phyloP scores from a whole-genome alignment of 768 basidiomycete species.

The Leccinum sublutescens region DNA sequence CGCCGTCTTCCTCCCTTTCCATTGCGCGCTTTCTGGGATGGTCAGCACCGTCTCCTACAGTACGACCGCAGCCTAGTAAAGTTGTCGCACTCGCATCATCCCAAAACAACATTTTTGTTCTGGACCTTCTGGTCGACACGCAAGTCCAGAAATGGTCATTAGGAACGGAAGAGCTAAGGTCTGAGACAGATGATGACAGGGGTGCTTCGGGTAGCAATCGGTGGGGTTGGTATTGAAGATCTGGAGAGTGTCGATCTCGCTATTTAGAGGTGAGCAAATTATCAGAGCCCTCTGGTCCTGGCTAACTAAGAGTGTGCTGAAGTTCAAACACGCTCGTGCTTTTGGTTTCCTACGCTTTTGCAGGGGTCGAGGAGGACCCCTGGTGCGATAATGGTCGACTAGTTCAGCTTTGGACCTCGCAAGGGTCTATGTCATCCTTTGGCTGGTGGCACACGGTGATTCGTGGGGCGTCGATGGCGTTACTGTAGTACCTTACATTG shows the following conservation, averaged over 20 bases:
- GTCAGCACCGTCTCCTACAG: conserved; percentile 37
- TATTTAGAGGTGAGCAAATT: conserved; percentile 49
- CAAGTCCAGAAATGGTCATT: conserved; percentile 65
- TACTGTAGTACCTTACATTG: conserved; percentile 70
- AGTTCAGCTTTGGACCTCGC: too few relatives aligned
- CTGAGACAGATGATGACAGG: conserved; percentile 57
- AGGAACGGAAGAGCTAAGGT: conserved; percentile 52
- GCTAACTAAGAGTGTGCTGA: conserved; percentile 11
- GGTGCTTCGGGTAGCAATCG: conserved; percentile 47
- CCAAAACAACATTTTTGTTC: conserved; percentile 62
- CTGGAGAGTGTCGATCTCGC: conserved; percentile 73
- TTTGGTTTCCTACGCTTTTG: conserved; percentile 65
- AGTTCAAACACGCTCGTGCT: conserved; percentile 57
- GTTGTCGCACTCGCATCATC: conserved; percentile 59
- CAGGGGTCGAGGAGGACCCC: conserved; percentile 40
- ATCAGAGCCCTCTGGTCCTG: neutral
- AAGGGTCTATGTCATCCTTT: conserved; percentile 61
- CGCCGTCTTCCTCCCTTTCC: conserved; percentile 41
- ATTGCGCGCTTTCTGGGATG: conserved; percentile 43
- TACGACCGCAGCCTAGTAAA: conserved; percentile 53
- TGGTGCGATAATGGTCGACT: too few relatives aligned
- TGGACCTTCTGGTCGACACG: conserved; percentile 67
- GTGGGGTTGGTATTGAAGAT: conserved; percentile 52
- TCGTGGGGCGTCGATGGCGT: conserved; percentile 36
- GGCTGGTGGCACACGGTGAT: conserved; percentile 36